These are phyloP conservation scores for Sphagnum fallax DNA, from an alignment of 228 moss, liverwort and hornwort species.

Conservation along the genomic window DNA sequence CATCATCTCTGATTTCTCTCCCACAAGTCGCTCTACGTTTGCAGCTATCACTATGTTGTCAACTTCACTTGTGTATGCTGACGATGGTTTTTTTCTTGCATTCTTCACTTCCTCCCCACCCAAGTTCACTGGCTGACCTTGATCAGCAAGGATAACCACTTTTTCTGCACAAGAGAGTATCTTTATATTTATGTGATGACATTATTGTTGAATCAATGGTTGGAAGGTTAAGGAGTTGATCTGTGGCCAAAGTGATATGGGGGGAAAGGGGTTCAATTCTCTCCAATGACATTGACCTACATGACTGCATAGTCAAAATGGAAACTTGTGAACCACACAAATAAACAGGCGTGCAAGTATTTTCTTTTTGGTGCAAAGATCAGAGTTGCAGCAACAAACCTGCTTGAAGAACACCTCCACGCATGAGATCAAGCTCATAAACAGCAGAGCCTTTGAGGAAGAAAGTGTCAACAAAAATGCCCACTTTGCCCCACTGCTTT, in stretches of 20 bases:
- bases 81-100: conserved; percentile 9
- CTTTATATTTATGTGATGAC: too few relatives aligned
- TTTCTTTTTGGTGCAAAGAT: too few relatives aligned
- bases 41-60: conserved; percentile 39
- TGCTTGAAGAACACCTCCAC: conserved; percentile 46
- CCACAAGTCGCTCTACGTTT: conserved; percentile 36
- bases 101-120: conserved; percentile 8
- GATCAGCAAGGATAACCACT: conserved; percentile 31
- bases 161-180: conserved; percentile 19
- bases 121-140: conserved; percentile 25
- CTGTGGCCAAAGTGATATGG: too few relatives aligned
- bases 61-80: conserved; percentile 45
- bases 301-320: too few relatives aligned
- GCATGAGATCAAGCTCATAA: conserved; percentile 44
- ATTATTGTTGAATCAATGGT: too few relatives aligned
- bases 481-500: conserved; percentile 43
- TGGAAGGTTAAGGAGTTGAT: too few relatives aligned
- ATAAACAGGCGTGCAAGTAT: too few relatives aligned
- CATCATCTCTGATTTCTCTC: conserved; percentile 11
- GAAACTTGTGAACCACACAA: too few relatives aligned
- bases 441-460: conserved; percentile 37
- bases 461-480: conserved; percentile 30
- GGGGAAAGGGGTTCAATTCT: too few relatives aligned
- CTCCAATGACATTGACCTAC: too few relatives aligned
- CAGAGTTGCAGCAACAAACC: conserved; percentile 9